Evolutionary conservation across 139 green algal species (phyloP).

Genomic region (Yamagishiella unicocca): DNA sequence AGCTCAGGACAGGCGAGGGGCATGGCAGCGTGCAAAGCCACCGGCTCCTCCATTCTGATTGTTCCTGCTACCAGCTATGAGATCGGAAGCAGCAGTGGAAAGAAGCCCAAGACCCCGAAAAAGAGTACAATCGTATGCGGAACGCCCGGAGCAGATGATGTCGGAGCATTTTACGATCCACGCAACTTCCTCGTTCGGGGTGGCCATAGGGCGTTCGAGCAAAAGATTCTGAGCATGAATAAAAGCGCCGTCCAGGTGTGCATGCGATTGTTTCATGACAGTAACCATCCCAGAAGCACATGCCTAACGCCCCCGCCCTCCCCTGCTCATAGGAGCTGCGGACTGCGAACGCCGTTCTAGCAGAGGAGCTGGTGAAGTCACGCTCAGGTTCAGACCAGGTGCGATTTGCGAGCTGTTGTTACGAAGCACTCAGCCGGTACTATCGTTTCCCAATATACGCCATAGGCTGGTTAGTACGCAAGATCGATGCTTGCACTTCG

Average conservation of each 20-base stretch:
- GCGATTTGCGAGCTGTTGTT: not conserved
- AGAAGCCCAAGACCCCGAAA: slow-evolving; percentile 30
- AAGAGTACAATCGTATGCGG: not conserved
- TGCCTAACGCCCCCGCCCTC: too few species aligned
- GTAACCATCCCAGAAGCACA: too few species aligned
- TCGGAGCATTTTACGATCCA: slow-evolving; percentile 19
- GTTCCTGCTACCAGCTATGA: slow-evolving; percentile 32
- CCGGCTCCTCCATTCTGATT: slow-evolving; percentile 14
- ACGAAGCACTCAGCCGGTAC: too few species aligned
- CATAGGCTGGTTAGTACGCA: too few species aligned
- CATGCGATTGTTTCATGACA: not conserved
- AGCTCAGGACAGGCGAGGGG: too few species aligned
- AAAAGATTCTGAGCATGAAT: slow-evolving; percentile 44
- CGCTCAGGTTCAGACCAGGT: slow-evolving; percentile 28
- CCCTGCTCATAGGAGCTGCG: slow-evolving; percentile 29
- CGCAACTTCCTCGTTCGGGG: slow-evolving; percentile 34
- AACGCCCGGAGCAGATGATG: not conserved
- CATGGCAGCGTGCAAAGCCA: not conserved
- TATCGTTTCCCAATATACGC: too few species aligned
- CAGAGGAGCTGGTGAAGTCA: slow-evolving; percentile 43
- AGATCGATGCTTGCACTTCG: too few species aligned
- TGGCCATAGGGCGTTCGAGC: slow-evolving; percentile 31
- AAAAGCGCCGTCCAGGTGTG: slow-evolving; percentile 29
- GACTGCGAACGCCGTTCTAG: slow-evolving; percentile 14
- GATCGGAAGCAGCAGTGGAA: not conserved